Percentiles rank a stretch among this genome's conserved stretches.
These are phyloP conservation scores for Streptanthus diversifolius DNA, from an alignment of 345 rosid genomes.

Conservation along the genomic window DNA sequence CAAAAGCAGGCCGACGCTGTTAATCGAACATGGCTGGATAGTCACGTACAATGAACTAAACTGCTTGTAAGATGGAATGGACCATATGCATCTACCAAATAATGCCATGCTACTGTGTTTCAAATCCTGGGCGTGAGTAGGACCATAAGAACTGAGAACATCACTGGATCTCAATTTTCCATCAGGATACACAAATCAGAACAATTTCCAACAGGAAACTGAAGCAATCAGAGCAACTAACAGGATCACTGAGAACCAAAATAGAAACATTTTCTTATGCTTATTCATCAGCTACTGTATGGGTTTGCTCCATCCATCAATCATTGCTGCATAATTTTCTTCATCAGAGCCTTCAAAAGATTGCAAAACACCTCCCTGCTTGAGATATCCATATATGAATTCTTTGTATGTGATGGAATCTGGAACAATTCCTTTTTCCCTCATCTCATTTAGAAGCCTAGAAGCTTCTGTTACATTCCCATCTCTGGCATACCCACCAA, in stretches of 20 bases:
- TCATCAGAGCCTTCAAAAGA: slow-evolving; percentile 60
- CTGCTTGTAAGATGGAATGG: background rate
- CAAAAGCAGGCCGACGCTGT: background rate
- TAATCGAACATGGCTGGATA: background rate
- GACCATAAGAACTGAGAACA: slow-evolving; percentile 1
- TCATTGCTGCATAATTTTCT: slow-evolving; percentile 59
- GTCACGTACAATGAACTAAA: background rate
- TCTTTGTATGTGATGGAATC: slow-evolving; percentile 66
- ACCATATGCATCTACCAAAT: slow-evolving; percentile 9
- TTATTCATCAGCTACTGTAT: slow-evolving; percentile 20
- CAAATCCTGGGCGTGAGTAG: background rate
- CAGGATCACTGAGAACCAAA: background rate
- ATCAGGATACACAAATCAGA: slow-evolving; percentile 2
- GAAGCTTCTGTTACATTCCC: slow-evolving; percentile 59
- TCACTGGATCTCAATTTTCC: background rate
- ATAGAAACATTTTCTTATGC: slow-evolving; percentile 6
- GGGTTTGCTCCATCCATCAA: slow-evolving; percentile 46
- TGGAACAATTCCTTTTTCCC: slow-evolving; percentile 50
- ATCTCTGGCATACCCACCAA: slow-evolving; percentile 53
- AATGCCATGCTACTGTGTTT: background rate
- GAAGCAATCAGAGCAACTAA: background rate
- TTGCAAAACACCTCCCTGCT: slow-evolving; percentile 53
- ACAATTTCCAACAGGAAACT: background rate
- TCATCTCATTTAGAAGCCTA: slow-evolving; percentile 60
- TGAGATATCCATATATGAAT: slow-evolving; percentile 51